Conservation (phyloP, 768 basidiomycete species). For the Suillus hirtellus region DNA sequence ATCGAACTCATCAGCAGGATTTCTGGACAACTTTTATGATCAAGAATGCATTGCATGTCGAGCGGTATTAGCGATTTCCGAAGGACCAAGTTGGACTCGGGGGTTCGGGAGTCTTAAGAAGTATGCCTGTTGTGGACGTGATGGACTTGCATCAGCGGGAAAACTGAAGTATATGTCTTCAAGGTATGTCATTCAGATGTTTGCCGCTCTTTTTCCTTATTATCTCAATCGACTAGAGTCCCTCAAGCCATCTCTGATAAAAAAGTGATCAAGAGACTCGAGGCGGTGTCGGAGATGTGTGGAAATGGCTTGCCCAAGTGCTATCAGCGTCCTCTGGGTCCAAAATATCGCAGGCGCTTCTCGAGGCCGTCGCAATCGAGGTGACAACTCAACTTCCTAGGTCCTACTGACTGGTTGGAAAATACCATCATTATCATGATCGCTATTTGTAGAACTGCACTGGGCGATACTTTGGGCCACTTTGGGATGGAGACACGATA, state of each 20-base stretch:
- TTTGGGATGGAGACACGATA: background rate
- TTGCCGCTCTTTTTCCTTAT: background rate
- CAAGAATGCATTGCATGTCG: background rate
- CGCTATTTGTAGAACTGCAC: background rate
- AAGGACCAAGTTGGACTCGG: background rate
- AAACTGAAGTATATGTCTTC: background rate
- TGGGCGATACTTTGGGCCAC: background rate
- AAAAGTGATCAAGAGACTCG: background rate
- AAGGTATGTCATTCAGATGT: background rate
- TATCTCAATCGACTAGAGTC: background rate
- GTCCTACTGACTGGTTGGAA: background rate
- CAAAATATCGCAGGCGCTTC: background rate
- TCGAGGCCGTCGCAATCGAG: background rate
- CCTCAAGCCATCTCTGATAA: background rate
- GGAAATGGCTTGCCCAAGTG: background rate
- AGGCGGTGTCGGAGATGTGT: background rate
- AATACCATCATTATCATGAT: background rate
- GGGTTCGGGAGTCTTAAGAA: background rate
- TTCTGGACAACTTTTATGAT: background rate
- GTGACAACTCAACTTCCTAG: background rate
- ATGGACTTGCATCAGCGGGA: background rate
- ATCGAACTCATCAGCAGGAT: background rate
- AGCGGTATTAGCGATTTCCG: background rate
- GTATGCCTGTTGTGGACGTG: background rate
- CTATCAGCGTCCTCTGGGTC: background rate